Evolutionary conservation across 2,329 filamentous ascomycete genomes (phyloP).

Genomic region (Pseudogymnoascus sp.): DNA sequence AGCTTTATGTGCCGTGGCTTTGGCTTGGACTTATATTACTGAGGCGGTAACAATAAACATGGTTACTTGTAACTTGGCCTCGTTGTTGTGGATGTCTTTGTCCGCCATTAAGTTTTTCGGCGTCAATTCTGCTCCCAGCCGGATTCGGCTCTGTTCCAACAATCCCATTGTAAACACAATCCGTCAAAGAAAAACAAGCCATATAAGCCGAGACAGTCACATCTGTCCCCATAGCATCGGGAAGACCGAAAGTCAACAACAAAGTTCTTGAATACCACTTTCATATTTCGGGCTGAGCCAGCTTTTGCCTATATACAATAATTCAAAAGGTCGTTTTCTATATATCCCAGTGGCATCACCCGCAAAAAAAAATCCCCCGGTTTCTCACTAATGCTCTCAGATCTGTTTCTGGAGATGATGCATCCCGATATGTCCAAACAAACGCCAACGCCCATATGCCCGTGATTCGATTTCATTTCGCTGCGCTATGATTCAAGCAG

Average conservation of each 20-base stretch:
- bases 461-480: background rate
- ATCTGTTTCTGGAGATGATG: constrained; percentile 7
- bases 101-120: background rate
- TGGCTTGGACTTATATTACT: background rate
- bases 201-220: background rate
- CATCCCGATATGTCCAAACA: background rate
- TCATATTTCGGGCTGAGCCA: constrained; percentile 1
- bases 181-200: background rate
- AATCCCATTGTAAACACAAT: background rate
- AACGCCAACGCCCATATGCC: constrained; percentile 6
- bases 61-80: background rate
- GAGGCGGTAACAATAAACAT: background rate
- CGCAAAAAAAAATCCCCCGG: background rate
- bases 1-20: background rate
- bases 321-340: constrained; percentile 5
- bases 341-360: background rate
- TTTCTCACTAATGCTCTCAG: constrained; percentile 7
- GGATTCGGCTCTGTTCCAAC: background rate
- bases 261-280: constrained; percentile 1
- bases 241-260: background rate
- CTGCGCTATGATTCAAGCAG: constrained; percentile 3
- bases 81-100: background rate
- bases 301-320: constrained; percentile 3
- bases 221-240: background rate
- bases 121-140: background rate